Evolutionary conservation across 116 monocot genomes (phyloP), one percentile per base, ranked within the genome.

Genomic region (Papilionanthe hybrid): DNA sequence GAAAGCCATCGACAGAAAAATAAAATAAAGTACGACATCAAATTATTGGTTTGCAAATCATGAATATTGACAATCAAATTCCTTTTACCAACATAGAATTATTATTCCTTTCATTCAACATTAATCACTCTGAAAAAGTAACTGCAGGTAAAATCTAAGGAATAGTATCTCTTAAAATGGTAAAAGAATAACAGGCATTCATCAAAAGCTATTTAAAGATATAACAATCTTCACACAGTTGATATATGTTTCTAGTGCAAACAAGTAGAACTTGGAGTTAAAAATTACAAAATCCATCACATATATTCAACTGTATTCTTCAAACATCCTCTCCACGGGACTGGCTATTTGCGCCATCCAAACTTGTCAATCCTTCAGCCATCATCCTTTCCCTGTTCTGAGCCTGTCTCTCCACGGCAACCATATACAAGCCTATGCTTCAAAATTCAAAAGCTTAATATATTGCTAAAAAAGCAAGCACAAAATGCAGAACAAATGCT

Each of bases 391-490:
- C 68, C 83, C 93, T 79, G 75, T 96, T 96, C 73, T 73, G 42
- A 20, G 73, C 88, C 67, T 93, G 90, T 78, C 92, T 87, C 86
- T 93, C 90, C 43, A 87, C 93, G 25, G 89, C 92, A 80, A 93
- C 90, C 72, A 93, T 79, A 84, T 90, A 96, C 68, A 96, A 75
- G 75, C 93, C 91, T 96, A 55, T 53, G 55, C 18, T 18, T 42
- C n/a, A 65, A 25, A 42, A 32, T 27, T 56, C 10, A 67, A 47
- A n/a, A 73, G 13, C 8, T 8, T 65, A 42, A 57, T 55, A 37
- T 37, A 37, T 37, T 3, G 37, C 4, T 11, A 48, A 19, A 43
- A 71, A 42, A 63, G 23, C 7, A 72, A 9, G 19, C 43, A 5
- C n/a, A 27, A 5, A 7, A 0, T 72, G 30, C 69, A 69, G 32